phyloP scores from a whole-genome alignment of 208 protist genomes.

The Crithidia brevicula region DNA sequence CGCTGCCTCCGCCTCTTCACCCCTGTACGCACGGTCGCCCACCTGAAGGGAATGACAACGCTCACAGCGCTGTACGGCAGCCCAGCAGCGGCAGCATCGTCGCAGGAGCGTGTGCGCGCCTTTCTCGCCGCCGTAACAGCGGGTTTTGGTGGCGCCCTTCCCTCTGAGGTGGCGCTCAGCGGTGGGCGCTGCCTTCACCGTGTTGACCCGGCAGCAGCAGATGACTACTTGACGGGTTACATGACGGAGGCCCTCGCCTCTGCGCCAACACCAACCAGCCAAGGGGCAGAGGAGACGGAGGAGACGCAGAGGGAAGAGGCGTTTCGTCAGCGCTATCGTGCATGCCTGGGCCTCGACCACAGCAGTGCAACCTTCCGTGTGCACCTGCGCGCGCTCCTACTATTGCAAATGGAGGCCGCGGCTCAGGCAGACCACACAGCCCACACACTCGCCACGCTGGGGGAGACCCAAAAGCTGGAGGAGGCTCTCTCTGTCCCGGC shows the following conservation, averaged over 20 bases:
- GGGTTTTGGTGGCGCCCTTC: conserved; percentile 37
- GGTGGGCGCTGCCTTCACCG: conserved; percentile 33
- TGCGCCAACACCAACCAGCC: too few species aligned
- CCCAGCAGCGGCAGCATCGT: conserved; percentile 8
- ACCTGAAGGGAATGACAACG: conserved; percentile 48
- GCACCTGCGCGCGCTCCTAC: conserved; percentile 17
- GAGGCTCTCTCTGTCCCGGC: neutral
- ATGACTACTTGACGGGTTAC: conserved; percentile 12
- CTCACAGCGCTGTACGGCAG: conserved; percentile 59
- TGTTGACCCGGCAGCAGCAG: conserved; percentile 26
- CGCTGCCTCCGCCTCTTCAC: conserved; percentile 79
- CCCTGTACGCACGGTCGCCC: conserved; percentile 26
- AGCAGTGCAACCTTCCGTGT: neutral
- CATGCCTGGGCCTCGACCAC: neutral
- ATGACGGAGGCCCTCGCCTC: neutral
- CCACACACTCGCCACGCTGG: conserved; percentile 5
- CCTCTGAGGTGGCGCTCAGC: conserved; percentile 36
- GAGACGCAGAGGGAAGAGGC: neutral
- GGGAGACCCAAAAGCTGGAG: neutral
- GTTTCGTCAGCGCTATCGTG: conserved; percentile 1
- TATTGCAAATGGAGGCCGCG: conserved; percentile 28
- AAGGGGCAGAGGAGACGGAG: too few species aligned
- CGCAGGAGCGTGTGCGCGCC: conserved; percentile 33
- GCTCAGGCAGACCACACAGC: conserved; percentile 4
- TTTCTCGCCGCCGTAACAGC: conserved; percentile 43